Percentiles rank a stretch among this genome's conserved stretches.
Conservation (phyloP, 805 yeast genomes). For the Spathaspora boniae region DNA sequence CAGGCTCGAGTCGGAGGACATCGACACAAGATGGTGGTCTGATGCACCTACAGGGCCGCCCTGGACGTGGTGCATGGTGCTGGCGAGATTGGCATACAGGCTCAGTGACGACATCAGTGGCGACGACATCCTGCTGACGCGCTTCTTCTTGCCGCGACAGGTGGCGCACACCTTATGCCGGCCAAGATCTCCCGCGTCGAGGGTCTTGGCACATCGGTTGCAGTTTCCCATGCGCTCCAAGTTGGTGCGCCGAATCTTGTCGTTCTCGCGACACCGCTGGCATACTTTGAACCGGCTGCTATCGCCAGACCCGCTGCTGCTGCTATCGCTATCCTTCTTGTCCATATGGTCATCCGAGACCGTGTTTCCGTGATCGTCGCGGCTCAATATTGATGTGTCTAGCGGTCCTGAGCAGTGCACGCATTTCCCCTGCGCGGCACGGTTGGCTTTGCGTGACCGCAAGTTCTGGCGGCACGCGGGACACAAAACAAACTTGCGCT, state of each 20-base stretch:
- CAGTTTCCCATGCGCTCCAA: conserved; percentile 59
- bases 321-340: conserved; percentile 3
- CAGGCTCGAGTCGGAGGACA: no score
- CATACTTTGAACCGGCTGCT: conserved; percentile 55
- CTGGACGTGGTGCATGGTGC: no score
- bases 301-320: conserved; percentile 7
- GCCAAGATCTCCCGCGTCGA: conserved; percentile 44
- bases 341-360: conserved; percentile 1
- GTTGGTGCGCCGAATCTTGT: conserved; percentile 52
- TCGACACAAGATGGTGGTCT: no score
- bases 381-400: conserved; percentile 36
- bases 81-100: no score
- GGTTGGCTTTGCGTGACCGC: conserved; percentile 51
- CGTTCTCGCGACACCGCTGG: conserved; percentile 59
- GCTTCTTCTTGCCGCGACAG: conserved; percentile 55
- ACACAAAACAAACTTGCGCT: conserved; percentile 54
- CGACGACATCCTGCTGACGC: no score
- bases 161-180: conserved; percentile 53
- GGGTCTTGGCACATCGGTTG: conserved; percentile 55
- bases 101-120: no score
- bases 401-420: conserved; percentile 65
- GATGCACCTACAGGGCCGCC: no score
- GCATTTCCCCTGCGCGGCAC: conserved; percentile 63
- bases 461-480: conserved; percentile 55
- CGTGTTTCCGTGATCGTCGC: conserved; percentile 17